Percentiles rank a stretch among this genome's conserved stretches.
These are phyloP conservation scores for Pisolithus orientalis DNA, from an alignment of 768 basidiomycete genomes.

Conservation along the genomic window DNA sequence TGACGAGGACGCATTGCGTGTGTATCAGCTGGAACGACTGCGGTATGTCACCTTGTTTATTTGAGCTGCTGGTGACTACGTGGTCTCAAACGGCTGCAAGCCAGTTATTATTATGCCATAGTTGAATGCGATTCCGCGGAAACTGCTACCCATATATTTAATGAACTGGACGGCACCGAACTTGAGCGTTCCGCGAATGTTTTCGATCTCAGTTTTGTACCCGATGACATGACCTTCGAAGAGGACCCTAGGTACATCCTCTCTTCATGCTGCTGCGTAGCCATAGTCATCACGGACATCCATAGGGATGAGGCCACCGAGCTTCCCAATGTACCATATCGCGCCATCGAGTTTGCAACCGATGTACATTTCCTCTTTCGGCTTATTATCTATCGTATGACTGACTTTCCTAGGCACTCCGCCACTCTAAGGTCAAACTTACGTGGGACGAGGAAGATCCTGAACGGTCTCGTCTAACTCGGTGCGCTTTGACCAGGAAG, in stretches of 20 bases:
- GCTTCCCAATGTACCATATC: constrained; percentile 53
- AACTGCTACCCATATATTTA: constrained; percentile 73
- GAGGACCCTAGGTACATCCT: constrained; percentile 58
- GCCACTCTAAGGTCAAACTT: constrained; percentile 95
- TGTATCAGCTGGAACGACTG: constrained; percentile 89
- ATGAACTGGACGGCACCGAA: constrained; percentile 90
- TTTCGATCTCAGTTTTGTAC: constrained; percentile 91
- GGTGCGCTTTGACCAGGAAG: constrained; percentile 69
- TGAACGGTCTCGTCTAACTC: constrained; percentile 73
- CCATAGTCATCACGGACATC: neutral
- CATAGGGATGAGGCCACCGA: constrained; percentile 79
- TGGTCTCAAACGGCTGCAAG: constrained; percentile 4
- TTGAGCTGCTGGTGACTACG: neutral
- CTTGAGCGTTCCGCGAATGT: constrained; percentile 95
- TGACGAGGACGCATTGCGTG: constrained; percentile 80
- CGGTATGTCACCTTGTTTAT: constrained; percentile 45
- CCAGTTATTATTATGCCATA: constrained; percentile 93
- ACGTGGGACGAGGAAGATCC: constrained; percentile 99
- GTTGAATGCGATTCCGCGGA: constrained; percentile 78
- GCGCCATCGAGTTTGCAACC: constrained; percentile 84
- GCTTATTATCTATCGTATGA: neutral
- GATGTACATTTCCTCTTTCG: constrained; percentile 51
- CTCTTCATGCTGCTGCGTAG: neutral
- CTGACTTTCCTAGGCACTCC: constrained; percentile 60
- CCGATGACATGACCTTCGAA: constrained; percentile 82